These are phyloP conservation scores for Monosporascus sp. DNA, from an alignment of 2,329 filamentous ascomycete species.

Conservation along the genomic window DNA sequence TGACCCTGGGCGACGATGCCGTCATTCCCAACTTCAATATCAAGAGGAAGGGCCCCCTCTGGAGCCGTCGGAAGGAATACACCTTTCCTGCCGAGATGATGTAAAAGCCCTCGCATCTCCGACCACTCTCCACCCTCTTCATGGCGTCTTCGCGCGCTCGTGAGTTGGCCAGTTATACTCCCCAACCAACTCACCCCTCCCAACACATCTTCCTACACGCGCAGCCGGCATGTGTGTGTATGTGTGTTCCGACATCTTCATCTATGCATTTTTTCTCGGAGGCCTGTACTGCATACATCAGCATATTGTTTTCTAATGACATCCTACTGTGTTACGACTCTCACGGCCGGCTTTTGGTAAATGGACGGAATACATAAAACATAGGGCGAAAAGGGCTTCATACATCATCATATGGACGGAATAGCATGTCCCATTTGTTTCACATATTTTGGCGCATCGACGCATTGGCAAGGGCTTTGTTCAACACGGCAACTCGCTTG, in stretches of 20 bases:
- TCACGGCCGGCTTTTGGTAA: neutral
- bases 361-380: neutral
- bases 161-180: neutral
- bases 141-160: neutral
- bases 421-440: neutral
- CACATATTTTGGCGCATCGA: neutral
- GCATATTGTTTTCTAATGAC: neutral
- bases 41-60: conserved; percentile 42
- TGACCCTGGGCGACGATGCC: conserved; percentile 23
- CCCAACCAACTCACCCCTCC: neutral
- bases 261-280: conserved; percentile 7
- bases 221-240: neutral
- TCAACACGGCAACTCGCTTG: too few species aligned
- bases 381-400: neutral
- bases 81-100: conserved; percentile 19
- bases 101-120: neutral
- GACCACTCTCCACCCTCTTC: too few species aligned
- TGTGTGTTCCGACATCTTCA: neutral
- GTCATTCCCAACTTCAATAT: conserved; percentile 28
- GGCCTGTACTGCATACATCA: neutral
- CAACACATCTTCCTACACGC: neutral
- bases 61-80: conserved; percentile 36
- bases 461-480: too few species aligned
- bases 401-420: neutral
- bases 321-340: neutral